phyloP scores from a whole-genome alignment of 2,329 filamentous ascomycete genomes.

The Fusarium algeriense region DNA sequence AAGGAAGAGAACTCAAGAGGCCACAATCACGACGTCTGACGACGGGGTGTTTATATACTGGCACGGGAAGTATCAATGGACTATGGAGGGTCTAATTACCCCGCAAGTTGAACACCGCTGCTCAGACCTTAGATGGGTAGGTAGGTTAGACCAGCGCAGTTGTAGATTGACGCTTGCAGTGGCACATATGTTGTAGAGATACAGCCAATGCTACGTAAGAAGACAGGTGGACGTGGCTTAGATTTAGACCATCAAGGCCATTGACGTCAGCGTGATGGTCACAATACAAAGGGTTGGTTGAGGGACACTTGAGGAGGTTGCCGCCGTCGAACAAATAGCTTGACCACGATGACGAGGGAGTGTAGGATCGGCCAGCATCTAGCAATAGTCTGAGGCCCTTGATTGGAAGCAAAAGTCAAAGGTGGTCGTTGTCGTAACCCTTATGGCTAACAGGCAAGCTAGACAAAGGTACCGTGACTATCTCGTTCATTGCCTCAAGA shows the following conservation, averaged over 20 bases:
- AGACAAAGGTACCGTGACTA: slow-evolving; percentile 38
- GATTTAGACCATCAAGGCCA: slow-evolving; percentile 37
- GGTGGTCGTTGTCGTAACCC: slow-evolving; percentile 28
- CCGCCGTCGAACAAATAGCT: slow-evolving; percentile 12
- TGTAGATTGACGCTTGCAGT: slow-evolving; percentile 6
- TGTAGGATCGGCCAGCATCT: slow-evolving; percentile 33
- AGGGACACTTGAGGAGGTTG: slow-evolving; percentile 20
- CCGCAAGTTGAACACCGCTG: slow-evolving; percentile 42
- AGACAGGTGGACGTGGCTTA: slow-evolving; percentile 29
- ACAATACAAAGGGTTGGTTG: slow-evolving; percentile 37
- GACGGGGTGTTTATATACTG: slow-evolving; percentile 35
- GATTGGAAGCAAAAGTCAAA: slow-evolving; percentile 29
- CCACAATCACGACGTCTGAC: neutral
- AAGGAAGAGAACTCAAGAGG: neutral
- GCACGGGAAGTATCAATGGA: slow-evolving; percentile 13
- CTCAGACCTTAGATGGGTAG: neutral
- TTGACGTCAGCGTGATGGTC: slow-evolving; percentile 50
- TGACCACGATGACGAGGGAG: slow-evolving; percentile 31
- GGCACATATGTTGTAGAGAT: slow-evolving; percentile 9
- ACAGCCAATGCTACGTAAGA: slow-evolving; percentile 14
- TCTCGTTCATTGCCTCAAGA: slow-evolving; percentile 7
- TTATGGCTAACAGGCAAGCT: slow-evolving; percentile 31
- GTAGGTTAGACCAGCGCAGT: neutral
- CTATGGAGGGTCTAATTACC: slow-evolving; percentile 38
- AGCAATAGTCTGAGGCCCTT: slow-evolving; percentile 3